These are phyloP conservation scores for Fusarium sublunatum DNA, from an alignment of 2,329 filamentous ascomycete genomes.

Conservation along the genomic window DNA sequence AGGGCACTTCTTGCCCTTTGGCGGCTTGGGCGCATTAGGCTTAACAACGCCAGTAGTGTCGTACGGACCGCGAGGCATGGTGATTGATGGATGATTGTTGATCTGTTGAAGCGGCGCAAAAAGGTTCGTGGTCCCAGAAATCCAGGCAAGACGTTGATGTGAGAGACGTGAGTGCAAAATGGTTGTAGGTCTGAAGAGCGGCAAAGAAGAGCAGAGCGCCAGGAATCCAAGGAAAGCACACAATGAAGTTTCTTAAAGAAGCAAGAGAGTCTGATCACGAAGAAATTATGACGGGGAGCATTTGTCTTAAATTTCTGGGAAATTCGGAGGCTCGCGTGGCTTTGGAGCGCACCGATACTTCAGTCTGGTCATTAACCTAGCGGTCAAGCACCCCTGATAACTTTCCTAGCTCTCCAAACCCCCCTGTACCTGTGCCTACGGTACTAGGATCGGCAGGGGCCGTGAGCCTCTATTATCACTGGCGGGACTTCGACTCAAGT, in stretches of 20 bases:
- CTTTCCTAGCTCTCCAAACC: slow-evolving; percentile 25
- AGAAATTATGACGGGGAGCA: slow-evolving; percentile 38
- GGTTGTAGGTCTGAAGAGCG: slow-evolving; percentile 28
- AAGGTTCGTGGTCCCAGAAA: slow-evolving; percentile 26
- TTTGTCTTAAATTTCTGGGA: slow-evolving; percentile 41
- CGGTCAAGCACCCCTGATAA: slow-evolving; percentile 41
- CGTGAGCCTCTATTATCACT: slow-evolving; percentile 40
- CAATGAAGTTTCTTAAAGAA: slow-evolving; percentile 37
- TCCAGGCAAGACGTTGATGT: slow-evolving; percentile 17
- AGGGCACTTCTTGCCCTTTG: slow-evolving; percentile 47
- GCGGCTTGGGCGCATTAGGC: slow-evolving; percentile 52
- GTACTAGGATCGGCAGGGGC: slow-evolving; percentile 47
- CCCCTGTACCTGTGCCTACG: slow-evolving; percentile 37
- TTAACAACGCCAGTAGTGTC: slow-evolving; percentile 54
- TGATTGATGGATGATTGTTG: slow-evolving; percentile 22
- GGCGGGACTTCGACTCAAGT: slow-evolving; percentile 32
- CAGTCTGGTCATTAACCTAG: slow-evolving; percentile 37
- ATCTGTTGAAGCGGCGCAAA: slow-evolving; percentile 10
- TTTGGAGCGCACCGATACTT: slow-evolving; percentile 33
- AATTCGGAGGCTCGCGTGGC: slow-evolving; percentile 40
- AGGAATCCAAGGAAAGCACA: slow-evolving; percentile 38
- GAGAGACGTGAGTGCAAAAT: slow-evolving; percentile 17
- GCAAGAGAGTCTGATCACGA: slow-evolving; percentile 35
- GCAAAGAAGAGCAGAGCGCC: slow-evolving; percentile 29
- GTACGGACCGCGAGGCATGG: slow-evolving; percentile 53